phyloP scores from a whole-genome alignment of 768 basidiomycete species.

The Mycena vitilis region DNA sequence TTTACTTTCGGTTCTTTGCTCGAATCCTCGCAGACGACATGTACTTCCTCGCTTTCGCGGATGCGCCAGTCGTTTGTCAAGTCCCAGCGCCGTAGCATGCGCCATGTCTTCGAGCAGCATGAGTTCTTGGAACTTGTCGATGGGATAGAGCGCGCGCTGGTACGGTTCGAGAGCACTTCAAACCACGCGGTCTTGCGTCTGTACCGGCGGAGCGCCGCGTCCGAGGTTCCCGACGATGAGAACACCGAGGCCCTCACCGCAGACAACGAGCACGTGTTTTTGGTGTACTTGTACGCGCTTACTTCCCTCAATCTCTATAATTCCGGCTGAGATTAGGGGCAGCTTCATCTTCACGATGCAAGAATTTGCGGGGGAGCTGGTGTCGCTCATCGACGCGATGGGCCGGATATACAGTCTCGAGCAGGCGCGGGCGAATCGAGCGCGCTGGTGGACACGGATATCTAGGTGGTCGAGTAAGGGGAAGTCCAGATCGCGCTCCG shows the following conservation, averaged over 20 bases:
- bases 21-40: constrained; percentile 60
- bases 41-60: constrained; percentile 68
- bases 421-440: constrained; percentile 53
- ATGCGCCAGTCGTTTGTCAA: constrained; percentile 75
- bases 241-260: constrained; percentile 52
- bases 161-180: constrained; percentile 83
- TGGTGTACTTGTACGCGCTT: constrained; percentile 89
- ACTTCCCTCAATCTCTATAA: background rate
- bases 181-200: constrained; percentile 85
- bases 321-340: background rate
- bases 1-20: constrained; percentile 1
- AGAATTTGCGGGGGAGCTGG: constrained; percentile 89
- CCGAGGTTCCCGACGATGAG: constrained; percentile 36
- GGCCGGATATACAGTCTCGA: constrained; percentile 80
- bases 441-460: constrained; percentile 54
- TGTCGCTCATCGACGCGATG: constrained; percentile 87
- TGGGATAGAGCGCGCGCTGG: constrained; percentile 74
- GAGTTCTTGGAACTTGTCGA: constrained; percentile 76
- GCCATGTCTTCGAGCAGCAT: constrained; percentile 55
- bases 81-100: constrained; percentile 46
- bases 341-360: constrained; percentile 98
- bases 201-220: constrained; percentile 66
- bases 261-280: constrained; percentile 87
- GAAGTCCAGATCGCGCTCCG: constrained; percentile 14
- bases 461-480: constrained; percentile 35